These are phyloP conservation scores for Stagonosporopsis chrysanthemi DNA, from an alignment of 2,329 filamentous ascomycete species.

Conservation along the genomic window DNA sequence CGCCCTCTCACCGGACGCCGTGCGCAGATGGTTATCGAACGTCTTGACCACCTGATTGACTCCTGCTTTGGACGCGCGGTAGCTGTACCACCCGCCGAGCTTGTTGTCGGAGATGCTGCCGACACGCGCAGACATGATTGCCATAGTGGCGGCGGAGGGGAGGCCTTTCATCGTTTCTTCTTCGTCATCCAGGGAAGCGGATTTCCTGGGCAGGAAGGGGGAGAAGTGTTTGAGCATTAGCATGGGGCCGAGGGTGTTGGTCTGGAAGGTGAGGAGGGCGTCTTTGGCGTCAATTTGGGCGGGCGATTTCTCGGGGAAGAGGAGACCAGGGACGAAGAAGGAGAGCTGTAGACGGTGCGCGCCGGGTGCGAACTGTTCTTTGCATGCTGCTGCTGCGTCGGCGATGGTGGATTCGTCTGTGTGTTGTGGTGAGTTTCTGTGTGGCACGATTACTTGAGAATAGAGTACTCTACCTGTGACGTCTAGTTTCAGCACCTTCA, in stretches of 20 bases:
- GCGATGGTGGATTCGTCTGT: slow-evolving; percentile 69
- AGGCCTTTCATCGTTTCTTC: slow-evolving; percentile 36
- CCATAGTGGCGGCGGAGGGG: slow-evolving; percentile 67
- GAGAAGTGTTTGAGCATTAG: slow-evolving; percentile 79
- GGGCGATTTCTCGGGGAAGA: slow-evolving; percentile 76
- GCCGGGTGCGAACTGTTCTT: slow-evolving; percentile 58
- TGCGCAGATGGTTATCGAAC: slow-evolving; percentile 71
- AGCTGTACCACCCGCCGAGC: slow-evolving; percentile 82
- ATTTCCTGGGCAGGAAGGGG: slow-evolving; percentile 70
- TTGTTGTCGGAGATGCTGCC: slow-evolving; percentile 76
- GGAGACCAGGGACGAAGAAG: slow-evolving; percentile 73
- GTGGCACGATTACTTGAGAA: background rate
- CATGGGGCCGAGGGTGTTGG: slow-evolving; percentile 78
- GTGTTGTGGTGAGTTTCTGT: background rate
- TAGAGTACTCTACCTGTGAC: slow-evolving; percentile 59
- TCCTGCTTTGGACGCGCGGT: slow-evolving; percentile 77
- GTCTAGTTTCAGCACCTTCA: slow-evolving; percentile 63
- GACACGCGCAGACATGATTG: slow-evolving; percentile 80
- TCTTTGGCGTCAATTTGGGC: slow-evolving; percentile 67
- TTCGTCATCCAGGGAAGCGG: slow-evolving; percentile 10
- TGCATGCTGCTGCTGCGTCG: slow-evolving; percentile 62
- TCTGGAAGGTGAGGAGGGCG: slow-evolving; percentile 72
- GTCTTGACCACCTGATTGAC: slow-evolving; percentile 75
- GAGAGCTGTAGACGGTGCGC: slow-evolving; percentile 69
- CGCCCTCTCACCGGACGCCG: slow-evolving; percentile 66